Conservation (phyloP, 2,329 filamentous ascomycete species). For the Xylaria sp. region DNA sequence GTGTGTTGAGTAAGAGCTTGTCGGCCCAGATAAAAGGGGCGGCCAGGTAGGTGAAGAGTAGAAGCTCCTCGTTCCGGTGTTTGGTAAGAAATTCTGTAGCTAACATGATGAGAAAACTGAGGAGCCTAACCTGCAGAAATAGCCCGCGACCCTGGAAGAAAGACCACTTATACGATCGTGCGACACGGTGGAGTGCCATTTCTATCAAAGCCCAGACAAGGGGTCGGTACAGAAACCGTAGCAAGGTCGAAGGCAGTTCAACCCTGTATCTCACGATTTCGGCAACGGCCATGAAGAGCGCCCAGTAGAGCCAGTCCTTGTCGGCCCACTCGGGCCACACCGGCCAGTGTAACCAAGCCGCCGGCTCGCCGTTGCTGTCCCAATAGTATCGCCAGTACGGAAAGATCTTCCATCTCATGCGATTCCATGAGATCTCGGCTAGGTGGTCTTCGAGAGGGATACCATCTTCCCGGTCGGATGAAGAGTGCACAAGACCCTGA, state of each 20-base stretch:
- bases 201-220: neutral
- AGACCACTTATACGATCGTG: neutral
- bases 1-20: neutral
- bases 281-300: neutral
- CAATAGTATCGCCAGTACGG: constrained; percentile 30
- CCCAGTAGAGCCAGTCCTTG: constrained; percentile 26
- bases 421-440: neutral
- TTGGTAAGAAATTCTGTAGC: neutral
- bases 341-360: constrained; percentile 24
- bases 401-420: constrained; percentile 3
- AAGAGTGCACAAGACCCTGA: constrained; percentile 48
- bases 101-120: neutral
- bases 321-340: constrained; percentile 13
- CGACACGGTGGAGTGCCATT: neutral
- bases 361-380: constrained; percentile 13
- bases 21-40: constrained; percentile 13
- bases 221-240: neutral
- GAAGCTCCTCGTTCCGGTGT: too few species aligned
- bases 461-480: constrained; percentile 31
- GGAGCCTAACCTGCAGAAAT: neutral
- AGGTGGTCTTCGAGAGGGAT: constrained; percentile 40
- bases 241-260: neutral
- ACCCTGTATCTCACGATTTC: neutral
- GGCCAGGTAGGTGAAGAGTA: constrained; percentile 2
- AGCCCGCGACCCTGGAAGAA: neutral